Percentiles rank a stretch among this genome's conserved stretches.
phyloP scores from a whole-genome alignment of 129 eudicot genomes.

The Flaveria ramosissima region DNA sequence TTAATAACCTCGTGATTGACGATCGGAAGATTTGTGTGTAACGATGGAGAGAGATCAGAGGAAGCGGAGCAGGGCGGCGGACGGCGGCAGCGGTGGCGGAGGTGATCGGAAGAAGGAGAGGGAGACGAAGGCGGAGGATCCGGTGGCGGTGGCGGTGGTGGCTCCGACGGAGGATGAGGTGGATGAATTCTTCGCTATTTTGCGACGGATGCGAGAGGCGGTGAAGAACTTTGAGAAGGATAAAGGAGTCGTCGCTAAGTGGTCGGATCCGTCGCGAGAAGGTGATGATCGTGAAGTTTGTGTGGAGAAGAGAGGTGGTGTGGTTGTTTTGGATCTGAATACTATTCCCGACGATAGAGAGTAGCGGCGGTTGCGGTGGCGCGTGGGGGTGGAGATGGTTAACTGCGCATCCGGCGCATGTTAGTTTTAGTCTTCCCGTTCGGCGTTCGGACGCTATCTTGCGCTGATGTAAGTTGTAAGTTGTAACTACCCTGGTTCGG shows the following conservation, averaged over 20 bases:
- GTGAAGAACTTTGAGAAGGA: constrained; percentile 43
- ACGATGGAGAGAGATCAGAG: constrained; percentile 49
- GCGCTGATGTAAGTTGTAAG: constrained; percentile 22
- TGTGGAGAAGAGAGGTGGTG: constrained; percentile 17
- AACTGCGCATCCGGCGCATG: constrained; percentile 4
- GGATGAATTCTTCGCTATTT: constrained; percentile 57
- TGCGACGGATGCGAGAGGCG: constrained; percentile 54
- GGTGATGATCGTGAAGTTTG: constrained; percentile 5
- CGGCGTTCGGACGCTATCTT: constrained; percentile 21
- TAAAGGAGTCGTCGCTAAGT: constrained; percentile 16
- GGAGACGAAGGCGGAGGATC: constrained; percentile 16
- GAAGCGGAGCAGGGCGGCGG: constrained; percentile 40
- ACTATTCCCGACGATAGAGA: constrained; percentile 38
- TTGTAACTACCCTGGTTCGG: not conserved
- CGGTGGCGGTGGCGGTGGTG: constrained; percentile 33
- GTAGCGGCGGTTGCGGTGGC: constrained; percentile 23
- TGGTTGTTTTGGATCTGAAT: constrained; percentile 34
- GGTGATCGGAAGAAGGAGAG: constrained; percentile 30
- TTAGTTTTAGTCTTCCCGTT: not conserved
- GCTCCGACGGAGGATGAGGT: constrained; percentile 61
- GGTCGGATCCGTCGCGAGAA: constrained; percentile 26
- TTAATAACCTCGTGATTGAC: not conserved
- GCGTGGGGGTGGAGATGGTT: constrained; percentile 18
- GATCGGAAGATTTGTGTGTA: not conserved
- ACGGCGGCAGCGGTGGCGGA: constrained; percentile 26